Base-by-base conservation (phyloP, 257 asterid species). In the Forsythia viridissima region DNA sequence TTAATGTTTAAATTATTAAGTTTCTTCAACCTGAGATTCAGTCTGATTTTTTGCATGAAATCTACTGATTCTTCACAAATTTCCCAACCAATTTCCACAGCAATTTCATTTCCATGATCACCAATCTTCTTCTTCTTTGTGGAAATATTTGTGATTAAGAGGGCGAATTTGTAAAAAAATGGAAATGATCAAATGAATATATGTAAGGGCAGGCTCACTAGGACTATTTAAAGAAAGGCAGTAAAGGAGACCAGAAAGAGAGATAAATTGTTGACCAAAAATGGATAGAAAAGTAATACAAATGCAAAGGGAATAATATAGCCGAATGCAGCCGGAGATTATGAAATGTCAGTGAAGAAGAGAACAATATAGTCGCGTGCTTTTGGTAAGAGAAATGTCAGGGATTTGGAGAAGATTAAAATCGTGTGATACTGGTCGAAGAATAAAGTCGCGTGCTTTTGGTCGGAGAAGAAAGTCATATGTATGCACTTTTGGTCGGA, bases 1-100 rank as follows among this genome's bases (percentile, higher is more conserved):
- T 59, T 71, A 6, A 46, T 8, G 12, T 37, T 71, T 0, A 42
- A 34, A 16, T n/a, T 18, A 0, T 15, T 74, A n/a, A 10, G 70
- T 51, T 79, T 88, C 57, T 24, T 85, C 8, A 79, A 30, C 11
- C 83, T 88, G 12, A 87, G 88, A 83, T 92, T 92, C 16, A 95
- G 74, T 69, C 91, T 82, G 8, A 96, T 85, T 76, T 88, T 96
- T 90, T 96, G 98, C 93, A 92, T 65, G 75, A 86, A 96, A 83
- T 93, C 98, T 0, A 93, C 84, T 37, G 99, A 93, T 20, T 93
- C 99, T 73, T 91, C 97, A 44, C 90, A 88, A 11, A 93, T 93
- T 70, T 96, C 97, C 99, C 99, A 96, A 12, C 82, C 87, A 4
- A 86, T 84, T 48, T 92, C 90, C 5, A 88, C 91, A 51, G 20